phyloP scores from a whole-genome alignment of 768 basidiomycete genomes.

The Rubroboletus pulcherrimus region DNA sequence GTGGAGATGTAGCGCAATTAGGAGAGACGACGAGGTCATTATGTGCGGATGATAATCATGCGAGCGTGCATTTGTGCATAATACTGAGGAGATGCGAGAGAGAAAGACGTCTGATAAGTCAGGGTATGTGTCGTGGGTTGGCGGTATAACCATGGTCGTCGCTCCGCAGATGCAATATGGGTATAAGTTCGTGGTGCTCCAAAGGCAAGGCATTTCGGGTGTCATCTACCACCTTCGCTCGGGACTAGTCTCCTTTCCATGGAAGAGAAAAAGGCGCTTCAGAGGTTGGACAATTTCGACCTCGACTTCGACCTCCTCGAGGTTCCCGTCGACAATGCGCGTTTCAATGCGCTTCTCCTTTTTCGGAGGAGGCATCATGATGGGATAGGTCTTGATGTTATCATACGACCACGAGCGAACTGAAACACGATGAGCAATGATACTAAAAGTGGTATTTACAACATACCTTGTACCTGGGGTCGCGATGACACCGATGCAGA shows the following conservation, averaged over 20 bases:
- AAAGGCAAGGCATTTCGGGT: constrained; percentile 5
- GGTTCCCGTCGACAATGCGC: constrained; percentile 46
- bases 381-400: constrained; percentile 63
- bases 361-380: constrained; percentile 47
- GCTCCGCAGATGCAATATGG: constrained; percentile 25
- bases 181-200: constrained; percentile 25
- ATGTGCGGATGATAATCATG: constrained; percentile 28
- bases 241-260: constrained; percentile 38
- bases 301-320: constrained; percentile 48
- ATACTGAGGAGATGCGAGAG: constrained; percentile 23
- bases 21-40: constrained; percentile 28
- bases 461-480: constrained; percentile 53
- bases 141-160: constrained; percentile 31
- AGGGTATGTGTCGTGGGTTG: constrained; percentile 34
- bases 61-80: constrained; percentile 21
- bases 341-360: constrained; percentile 51
- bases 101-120: constrained; percentile 29
- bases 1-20: constrained; percentile 31
- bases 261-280: constrained; percentile 71
- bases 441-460: neutral
- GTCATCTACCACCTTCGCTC: constrained; percentile 28
- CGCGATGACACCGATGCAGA: constrained; percentile 31
- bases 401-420: constrained; percentile 78
- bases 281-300: constrained; percentile 52
- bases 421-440: constrained; percentile 24